Percentiles rank a stretch among this genome's conserved stretches.
phyloP scores from a whole-genome alignment of 768 basidiomycete genomes.

The Serendipita vermifera region DNA sequence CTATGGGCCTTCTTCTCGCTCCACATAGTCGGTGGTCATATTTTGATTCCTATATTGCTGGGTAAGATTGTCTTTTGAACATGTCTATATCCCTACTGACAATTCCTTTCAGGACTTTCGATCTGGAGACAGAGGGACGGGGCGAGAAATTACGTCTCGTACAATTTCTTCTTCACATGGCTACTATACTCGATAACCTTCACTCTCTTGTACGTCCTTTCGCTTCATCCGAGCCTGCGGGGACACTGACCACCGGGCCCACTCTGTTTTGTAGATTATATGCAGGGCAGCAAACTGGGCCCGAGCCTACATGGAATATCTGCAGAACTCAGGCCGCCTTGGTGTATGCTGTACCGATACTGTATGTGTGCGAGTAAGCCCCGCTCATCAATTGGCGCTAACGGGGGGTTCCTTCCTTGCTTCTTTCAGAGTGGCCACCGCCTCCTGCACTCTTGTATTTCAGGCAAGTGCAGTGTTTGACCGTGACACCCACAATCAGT shows the following conservation, averaged over 20 bases:
- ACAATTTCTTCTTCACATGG: conserved; percentile 5
- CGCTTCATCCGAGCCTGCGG: not conserved
- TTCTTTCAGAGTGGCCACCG: conserved; percentile 5
- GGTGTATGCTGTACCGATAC: conserved; percentile 6
- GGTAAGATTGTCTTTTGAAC: no score
- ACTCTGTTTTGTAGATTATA: not conserved
- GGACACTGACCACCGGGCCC: not conserved
- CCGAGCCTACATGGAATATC: conserved; percentile 1
- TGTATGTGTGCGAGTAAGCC: not conserved
- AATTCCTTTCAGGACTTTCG: no score
- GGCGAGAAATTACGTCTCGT: conserved; percentile 3
- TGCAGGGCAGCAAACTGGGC: conserved; percentile 2
- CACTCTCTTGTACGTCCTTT: not conserved
- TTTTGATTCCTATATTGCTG: not conserved
- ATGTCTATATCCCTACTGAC: no score
- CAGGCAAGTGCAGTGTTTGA: not conserved
- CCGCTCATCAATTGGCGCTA: not conserved
- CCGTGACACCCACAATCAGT: no score
- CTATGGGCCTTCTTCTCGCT: not conserved
- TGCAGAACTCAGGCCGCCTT: conserved; percentile 1
- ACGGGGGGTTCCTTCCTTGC: not conserved
- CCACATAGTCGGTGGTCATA: not conserved
- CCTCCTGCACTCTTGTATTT: not conserved
- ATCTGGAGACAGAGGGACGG: not conserved
- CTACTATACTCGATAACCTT: not conserved